Evolutionary conservation across 139 green algal genomes (phyloP), one percentile per base, ranked within the genome.

Genomic region (Chlorella vulgaris): DNA sequence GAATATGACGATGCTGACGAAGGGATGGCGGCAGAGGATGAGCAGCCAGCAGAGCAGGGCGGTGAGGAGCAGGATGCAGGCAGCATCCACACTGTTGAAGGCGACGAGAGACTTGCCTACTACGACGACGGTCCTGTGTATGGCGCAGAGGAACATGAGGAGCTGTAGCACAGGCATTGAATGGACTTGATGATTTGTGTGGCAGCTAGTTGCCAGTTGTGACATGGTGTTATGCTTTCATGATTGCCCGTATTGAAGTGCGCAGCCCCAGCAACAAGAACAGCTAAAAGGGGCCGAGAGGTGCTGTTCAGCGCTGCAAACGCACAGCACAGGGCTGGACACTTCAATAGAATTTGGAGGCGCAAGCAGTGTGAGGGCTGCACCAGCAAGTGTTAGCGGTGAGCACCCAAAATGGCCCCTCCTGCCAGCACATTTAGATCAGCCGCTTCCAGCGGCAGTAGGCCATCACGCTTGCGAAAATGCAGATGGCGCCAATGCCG

Each of bases 371-470:
- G 47, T 10, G 10, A 58, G 47, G 47, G 10, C 15, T 10, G 47
- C 15, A n/a, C n/a, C n/a, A n/a, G n/a, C n/a, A n/a, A n/a, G n/a
- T n/a, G n/a, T n/a, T n/a, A n/a, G n/a, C n/a, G n/a, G n/a, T n/a
- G n/a, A n/a, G n/a, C n/a, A n/a, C n/a, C n/a, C n/a, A n/a, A n/a
- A n/a, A n/a, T n/a, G n/a, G 47, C 47, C 47, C 13, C 47, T 58
- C 13, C 47, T 58, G 47, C 15, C 10, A 15, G 47, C 47, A 15
- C 47, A 15, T 58, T 58, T 43, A 88, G n/a, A 88, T 79, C 8
- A 88, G 81, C 24, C 84, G 36, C 73, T 81, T 81, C 42, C 60
- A 84, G 35, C 84, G 47, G 65, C 77, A 88, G 47, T 86, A 88
- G 28, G 50, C 29, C 65, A 88, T 83, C 29, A 86, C 36, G 35